Evolutionary conservation across 139 green algal species (phyloP).

Genomic region (Chlamydomonas sp.): DNA sequence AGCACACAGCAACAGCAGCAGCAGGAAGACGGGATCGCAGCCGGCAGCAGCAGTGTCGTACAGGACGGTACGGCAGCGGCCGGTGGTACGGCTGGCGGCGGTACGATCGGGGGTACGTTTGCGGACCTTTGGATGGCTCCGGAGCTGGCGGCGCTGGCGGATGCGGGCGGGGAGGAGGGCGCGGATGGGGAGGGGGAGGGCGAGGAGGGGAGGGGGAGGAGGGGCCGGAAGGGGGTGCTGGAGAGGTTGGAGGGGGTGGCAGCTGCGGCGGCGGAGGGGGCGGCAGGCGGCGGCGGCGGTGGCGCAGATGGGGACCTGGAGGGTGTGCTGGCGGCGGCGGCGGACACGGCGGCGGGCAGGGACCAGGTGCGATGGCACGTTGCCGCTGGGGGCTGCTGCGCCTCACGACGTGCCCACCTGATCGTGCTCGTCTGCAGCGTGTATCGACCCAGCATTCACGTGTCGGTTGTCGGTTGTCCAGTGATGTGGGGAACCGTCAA

Average conservation of each 20-base stretch:
- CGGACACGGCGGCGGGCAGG: not conserved
- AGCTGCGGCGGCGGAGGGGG: not conserved
- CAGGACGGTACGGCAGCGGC: not conserved
- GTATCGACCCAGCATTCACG: not conserved
- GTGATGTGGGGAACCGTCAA: not conserved
- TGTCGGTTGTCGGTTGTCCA: not conserved
- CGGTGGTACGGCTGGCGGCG: not conserved
- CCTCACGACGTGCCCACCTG: not conserved
- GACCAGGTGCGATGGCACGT: not conserved
- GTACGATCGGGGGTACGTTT: slow-evolving; percentile 41
- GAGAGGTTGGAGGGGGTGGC: slow-evolving; percentile 3
- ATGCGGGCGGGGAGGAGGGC: slow-evolving; percentile 38
- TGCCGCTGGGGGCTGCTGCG: not conserved
- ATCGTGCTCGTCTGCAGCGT: not conserved
- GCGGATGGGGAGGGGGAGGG: slow-evolving; percentile 11
- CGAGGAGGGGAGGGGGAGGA: not conserved
- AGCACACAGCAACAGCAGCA: not conserved
- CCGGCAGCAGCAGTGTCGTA: not conserved
- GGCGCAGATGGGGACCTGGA: slow-evolving; percentile 2
- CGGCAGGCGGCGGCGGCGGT: not conserved
- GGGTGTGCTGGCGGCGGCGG: not conserved
- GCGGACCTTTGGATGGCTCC: slow-evolving; percentile 70
- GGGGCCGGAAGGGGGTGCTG: not conserved
- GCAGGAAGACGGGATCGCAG: not conserved
- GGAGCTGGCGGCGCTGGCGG: slow-evolving; percentile 44